Conservation (phyloP, 176 grass and related monocot species). For the maize (Zea mays) region DNA sequence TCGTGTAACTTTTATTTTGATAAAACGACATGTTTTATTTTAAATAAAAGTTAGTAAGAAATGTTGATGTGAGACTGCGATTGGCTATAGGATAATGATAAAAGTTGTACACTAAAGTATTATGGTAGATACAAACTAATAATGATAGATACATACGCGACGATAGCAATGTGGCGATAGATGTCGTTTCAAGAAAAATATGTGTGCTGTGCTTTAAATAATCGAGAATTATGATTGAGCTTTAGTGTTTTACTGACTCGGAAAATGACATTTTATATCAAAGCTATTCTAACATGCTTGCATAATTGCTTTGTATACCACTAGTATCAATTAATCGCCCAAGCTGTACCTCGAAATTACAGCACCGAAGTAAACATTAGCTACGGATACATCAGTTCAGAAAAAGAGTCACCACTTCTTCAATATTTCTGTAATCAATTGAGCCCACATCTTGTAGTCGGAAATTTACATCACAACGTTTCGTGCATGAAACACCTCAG, state of each 20-base stretch:
- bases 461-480: conserved; percentile 26
- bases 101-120: too few species aligned
- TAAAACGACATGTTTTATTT: too few species aligned
- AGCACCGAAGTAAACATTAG: neutral
- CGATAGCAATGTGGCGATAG: too few species aligned
- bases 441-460: neutral
- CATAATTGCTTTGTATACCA: neutral
- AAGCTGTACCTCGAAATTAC: neutral
- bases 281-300: neutral
- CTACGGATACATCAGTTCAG: conserved; percentile 26
- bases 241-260: neutral
- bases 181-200: too few species aligned
- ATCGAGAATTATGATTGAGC: neutral
- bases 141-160: too few species aligned
- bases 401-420: neutral
- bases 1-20: too few species aligned
- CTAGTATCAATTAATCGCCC: neutral
- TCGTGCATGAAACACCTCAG: conserved; percentile 41
- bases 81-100: too few species aligned
- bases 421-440: conserved; percentile 20
- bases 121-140: too few species aligned
- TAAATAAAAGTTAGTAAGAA: too few species aligned
- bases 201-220: neutral
- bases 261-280: neutral
- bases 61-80: too few species aligned